phyloP scores from a whole-genome alignment of 768 basidiomycete genomes.

The Mycena polygramma region DNA sequence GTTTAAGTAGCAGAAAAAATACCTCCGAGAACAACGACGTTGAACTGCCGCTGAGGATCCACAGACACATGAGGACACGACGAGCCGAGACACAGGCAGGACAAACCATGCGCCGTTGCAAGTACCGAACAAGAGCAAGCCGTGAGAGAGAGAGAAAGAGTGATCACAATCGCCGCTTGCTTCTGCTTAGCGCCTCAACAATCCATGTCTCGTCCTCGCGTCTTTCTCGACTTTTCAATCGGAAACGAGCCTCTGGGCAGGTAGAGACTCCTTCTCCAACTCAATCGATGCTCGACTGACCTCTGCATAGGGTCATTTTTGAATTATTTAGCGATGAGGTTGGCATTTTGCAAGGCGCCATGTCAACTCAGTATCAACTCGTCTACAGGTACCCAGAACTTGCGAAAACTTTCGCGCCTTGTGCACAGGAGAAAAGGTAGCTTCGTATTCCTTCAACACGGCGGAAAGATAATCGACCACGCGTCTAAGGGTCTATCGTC shows the following conservation, averaged over 20 bases:
- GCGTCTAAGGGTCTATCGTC: slow-evolving; percentile 66
- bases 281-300: slow-evolving; percentile 16
- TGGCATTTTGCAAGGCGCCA: too few relatives aligned
- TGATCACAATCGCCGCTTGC: background rate
- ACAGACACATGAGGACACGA: slow-evolving; percentile 20
- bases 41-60: slow-evolving; percentile 70
- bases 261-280: slow-evolving; percentile 31
- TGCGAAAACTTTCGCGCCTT: slow-evolving; percentile 81
- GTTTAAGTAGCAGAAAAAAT: slow-evolving; percentile 40
- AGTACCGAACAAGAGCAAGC: slow-evolving; percentile 27
- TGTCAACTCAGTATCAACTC: too few relatives aligned
- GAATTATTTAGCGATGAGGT: slow-evolving; percentile 81
- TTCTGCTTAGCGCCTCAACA: slow-evolving; percentile 4
- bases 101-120: slow-evolving; percentile 28
- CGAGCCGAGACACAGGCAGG: slow-evolving; percentile 1
- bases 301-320: slow-evolving; percentile 68
- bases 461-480: too few relatives aligned
- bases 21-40: slow-evolving; percentile 88
- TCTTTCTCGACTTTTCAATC: slow-evolving; percentile 77
- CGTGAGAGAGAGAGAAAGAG: slow-evolving; percentile 24
- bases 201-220: slow-evolving; percentile 68
- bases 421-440: slow-evolving; percentile 82
- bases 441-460: too few relatives aligned
- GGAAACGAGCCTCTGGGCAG: slow-evolving; percentile 67
- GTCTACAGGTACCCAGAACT: slow-evolving; percentile 16